Evolutionary conservation across 495 filamentous ascomycete genomes (phyloP).

Genomic region (Penicillium odoratum): DNA sequence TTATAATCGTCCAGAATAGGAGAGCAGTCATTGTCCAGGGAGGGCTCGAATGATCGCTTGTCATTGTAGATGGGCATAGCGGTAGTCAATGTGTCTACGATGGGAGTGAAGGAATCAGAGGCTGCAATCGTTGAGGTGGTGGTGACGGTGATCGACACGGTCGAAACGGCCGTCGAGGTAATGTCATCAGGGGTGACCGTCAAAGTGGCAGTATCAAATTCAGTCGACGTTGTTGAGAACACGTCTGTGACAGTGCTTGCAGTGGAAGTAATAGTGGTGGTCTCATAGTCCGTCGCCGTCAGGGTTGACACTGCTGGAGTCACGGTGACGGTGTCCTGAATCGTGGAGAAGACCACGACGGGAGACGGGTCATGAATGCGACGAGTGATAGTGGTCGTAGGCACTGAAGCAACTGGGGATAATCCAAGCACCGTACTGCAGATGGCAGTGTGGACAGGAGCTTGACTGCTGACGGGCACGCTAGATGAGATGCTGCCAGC

Average conservation of each 20-base stretch:
- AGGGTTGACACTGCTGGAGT: constrained; percentile 4
- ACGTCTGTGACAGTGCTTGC: constrained; percentile 7
- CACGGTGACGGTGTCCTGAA: constrained; percentile 5
- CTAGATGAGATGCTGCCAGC: not conserved
- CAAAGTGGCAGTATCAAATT: constrained; percentile 2
- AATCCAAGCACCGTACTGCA: constrained; percentile 1
- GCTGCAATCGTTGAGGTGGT: constrained; percentile 5
- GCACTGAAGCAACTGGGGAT: constrained; percentile 2
- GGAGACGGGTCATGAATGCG: constrained; percentile 4
- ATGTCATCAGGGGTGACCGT: not conserved
- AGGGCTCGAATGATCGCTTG: not conserved
- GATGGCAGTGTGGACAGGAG: not conserved
- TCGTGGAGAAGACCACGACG: constrained; percentile 6
- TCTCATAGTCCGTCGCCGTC: constrained; percentile 9
- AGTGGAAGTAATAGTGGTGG: constrained; percentile 6
- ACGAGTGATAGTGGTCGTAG: constrained; percentile 5
- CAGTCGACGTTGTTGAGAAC: constrained; percentile 13
- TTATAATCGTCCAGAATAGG: constrained; percentile 7
- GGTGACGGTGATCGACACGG: not conserved
- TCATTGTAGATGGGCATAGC: not conserved
- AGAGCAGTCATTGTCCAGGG: not conserved
- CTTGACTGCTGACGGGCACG: constrained; percentile 5
- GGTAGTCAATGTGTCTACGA: constrained; percentile 8
- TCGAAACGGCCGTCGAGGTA: not conserved
- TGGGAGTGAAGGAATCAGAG: not conserved